Base-by-base conservation (phyloP, 768 basidiomycete species). In the Gymnopilus junonius region DNA sequence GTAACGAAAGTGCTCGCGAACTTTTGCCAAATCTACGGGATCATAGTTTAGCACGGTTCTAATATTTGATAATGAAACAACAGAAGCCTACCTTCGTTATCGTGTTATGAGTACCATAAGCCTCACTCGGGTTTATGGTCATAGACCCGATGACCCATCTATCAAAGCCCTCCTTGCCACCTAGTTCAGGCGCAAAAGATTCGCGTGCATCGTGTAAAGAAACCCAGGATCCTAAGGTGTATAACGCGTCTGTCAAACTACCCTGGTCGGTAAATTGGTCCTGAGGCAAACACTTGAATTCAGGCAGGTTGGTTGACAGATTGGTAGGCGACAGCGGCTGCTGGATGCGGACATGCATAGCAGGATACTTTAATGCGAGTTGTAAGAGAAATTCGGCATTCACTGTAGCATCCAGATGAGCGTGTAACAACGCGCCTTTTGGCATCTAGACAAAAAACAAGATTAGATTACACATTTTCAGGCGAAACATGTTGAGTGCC, bases 371-470 rank as follows among this genome's bases (percentile, higher is more conserved):
- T 25, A 88, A 71, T 1, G 88, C 90, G 11, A 87, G 75, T 17
- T 79, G 70, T 14, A 90, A 76, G 5, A 92, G 76, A 23, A 79
- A 76, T 20, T 76, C 69, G 1, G 79, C 81, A 56, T 89, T 84
- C 23, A 91, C 88, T 0, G 86, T 90, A 20, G 90, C 87, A 68
- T 91, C 90, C n/a, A 93, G 77, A 70, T 93, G 92, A 0, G 81
- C 85, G 66, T 93, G 91, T 14, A 94, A 77, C 3, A 93, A 79
- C 1, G 83, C 90, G 40, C 92, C 92, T 74, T 93, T 93, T 2
- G 92, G 92, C 89, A 93, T 91, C 89, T 90, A 61, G 42, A n/a
- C 20, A 20, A 58, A 42, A 8, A n/a, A 21, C 27, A 11, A 43
- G 6, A n/a, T n/a, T 35, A 11, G 25, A 23, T 40, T 31, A 55